phyloP scores from a whole-genome alignment of 2,329 filamentous ascomycete species.

The Colletotrichum tropicale region DNA sequence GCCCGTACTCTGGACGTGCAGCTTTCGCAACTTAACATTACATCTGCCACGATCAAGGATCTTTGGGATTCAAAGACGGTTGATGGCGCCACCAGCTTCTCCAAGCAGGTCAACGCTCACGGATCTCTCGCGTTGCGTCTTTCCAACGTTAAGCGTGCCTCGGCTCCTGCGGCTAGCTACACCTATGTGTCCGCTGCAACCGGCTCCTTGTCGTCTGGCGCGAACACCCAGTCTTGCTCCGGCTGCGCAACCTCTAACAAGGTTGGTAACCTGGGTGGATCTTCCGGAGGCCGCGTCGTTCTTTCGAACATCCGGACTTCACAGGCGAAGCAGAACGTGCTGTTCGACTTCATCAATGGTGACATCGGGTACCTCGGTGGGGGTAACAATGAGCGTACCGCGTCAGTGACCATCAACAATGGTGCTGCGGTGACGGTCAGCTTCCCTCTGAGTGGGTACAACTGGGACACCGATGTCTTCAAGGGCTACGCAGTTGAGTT shows the following conservation, averaged over 20 bases:
- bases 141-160: not conserved
- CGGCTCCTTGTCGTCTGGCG: not conserved
- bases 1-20: not conserved
- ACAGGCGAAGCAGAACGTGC: not conserved
- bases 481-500: not conserved
- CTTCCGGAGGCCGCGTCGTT: not conserved
- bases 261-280: not conserved
- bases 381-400: not conserved
- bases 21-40: not conserved
- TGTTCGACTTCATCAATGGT: not conserved
- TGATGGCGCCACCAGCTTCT: not conserved
- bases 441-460: not conserved
- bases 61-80: not conserved
- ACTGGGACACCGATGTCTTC: not conserved
- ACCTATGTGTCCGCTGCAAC: not conserved
- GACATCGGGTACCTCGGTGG: not conserved
- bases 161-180: not conserved
- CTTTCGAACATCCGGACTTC: not conserved
- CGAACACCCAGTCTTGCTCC: not conserved
- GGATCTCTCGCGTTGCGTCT: not conserved
- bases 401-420: not conserved
- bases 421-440: not conserved
- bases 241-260: not conserved
- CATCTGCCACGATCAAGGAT: not conserved
- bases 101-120: not conserved